phyloP scores from a whole-genome alignment of 2,329 filamentous ascomycete genomes.

The Clarireedia hainanense region DNA sequence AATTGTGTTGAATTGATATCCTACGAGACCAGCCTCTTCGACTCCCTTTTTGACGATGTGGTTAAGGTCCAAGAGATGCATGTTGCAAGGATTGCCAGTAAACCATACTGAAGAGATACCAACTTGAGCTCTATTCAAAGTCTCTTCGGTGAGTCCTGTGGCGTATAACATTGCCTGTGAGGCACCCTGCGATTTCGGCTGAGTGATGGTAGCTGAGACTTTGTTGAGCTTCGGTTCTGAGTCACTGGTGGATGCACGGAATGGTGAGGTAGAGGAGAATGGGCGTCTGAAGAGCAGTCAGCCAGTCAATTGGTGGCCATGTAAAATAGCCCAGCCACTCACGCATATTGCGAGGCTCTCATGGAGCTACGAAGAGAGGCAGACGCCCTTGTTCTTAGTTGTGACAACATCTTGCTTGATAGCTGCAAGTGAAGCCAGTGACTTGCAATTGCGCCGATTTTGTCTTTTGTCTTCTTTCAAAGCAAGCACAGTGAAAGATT shows the following conservation, averaged over 20 bases:
- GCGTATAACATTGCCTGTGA: slow-evolving; percentile 99
- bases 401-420: slow-evolving; percentile 20
- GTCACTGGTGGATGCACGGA: slow-evolving; percentile 22
- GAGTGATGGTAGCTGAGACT: slow-evolving; percentile 77
- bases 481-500: neutral
- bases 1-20: slow-evolving; percentile 98
- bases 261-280: slow-evolving; percentile 24
- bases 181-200: slow-evolving; percentile 95
- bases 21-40: slow-evolving; percentile 69
- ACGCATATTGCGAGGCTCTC: slow-evolving; percentile 27
- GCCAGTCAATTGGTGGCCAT: slow-evolving; percentile 9
- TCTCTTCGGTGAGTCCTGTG: slow-evolving; percentile 75
- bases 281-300: slow-evolving; percentile 23
- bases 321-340: slow-evolving; percentile 2
- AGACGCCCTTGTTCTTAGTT: slow-evolving; percentile 25
- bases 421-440: slow-evolving; percentile 6
- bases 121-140: slow-evolving; percentile 95
- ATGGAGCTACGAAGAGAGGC: slow-evolving; percentile 22
- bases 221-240: slow-evolving; percentile 59
- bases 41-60: slow-evolving; percentile 52
- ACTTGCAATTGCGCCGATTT: neutral
- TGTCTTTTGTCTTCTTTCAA: neutral
- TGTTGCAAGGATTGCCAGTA: slow-evolving; percentile 97
- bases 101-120: slow-evolving; percentile 99
- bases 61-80: slow-evolving; percentile 83